A percentile compares a stretch with the other conserved stretches of the same genome.
Evolutionary conservation across 306 rosid species (phyloP).

Genomic region (Trifolium pratense): DNA sequence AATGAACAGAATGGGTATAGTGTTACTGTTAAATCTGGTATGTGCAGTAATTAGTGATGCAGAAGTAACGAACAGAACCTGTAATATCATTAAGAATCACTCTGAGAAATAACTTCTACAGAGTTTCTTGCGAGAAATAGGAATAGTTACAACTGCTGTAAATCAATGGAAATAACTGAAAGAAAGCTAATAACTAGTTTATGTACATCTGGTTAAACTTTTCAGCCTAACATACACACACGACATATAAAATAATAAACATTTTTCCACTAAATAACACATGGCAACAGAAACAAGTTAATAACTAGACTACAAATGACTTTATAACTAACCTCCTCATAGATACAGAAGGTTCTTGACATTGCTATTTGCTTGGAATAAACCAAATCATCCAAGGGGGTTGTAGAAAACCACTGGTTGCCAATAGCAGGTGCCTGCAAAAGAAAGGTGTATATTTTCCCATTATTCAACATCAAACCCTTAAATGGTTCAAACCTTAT

Average conservation of each 20-base stretch:
- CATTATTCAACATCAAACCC: conserved; percentile 29
- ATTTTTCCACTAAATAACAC: conserved; percentile 27
- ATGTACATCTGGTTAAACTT: background rate
- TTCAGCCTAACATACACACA: background rate
- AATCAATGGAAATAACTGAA: too few species aligned
- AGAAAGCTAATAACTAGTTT: too few species aligned
- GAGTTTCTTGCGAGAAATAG: too few species aligned
- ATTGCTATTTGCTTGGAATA: conserved; percentile 70
- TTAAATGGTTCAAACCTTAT: conserved; percentile 14
- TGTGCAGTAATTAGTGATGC: background rate
- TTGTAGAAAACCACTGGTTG: conserved; percentile 78
- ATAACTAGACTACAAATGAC: conserved; percentile 37
- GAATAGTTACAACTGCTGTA: too few species aligned
- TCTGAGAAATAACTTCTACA: background rate
- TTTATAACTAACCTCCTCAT: conserved; percentile 72
- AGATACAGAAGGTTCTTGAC: conserved; percentile 87
- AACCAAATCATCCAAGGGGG: conserved; percentile 54
- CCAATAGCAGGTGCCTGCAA: conserved; percentile 76
- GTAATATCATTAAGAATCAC: background rate
- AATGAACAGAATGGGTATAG: background rate
- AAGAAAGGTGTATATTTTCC: conserved; percentile 5
- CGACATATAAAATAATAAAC: conserved; percentile 7
- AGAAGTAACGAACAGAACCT: background rate
- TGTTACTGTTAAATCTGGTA: background rate
- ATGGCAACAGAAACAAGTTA: conserved; percentile 31